Evolutionary conservation across 108 stramenopile genomes (phyloP).

Genomic region (Hondaea fermentalgiana): DNA sequence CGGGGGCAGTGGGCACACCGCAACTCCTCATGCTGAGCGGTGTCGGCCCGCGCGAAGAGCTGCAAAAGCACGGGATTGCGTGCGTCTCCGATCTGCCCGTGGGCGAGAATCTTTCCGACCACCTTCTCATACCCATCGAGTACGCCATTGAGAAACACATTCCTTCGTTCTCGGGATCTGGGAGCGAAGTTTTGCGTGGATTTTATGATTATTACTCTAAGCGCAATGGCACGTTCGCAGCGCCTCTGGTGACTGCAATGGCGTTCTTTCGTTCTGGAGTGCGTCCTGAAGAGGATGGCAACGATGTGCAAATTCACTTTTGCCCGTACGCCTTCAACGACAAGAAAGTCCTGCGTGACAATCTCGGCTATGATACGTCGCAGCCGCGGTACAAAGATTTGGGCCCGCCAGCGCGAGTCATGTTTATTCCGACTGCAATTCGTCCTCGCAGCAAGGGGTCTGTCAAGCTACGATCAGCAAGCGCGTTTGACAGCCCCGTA

Average conservation of each 20-base stretch:
- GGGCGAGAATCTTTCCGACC: conserved; percentile 57
- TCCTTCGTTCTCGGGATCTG: not conserved
- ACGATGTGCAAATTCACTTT: not conserved
- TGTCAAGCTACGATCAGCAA: not conserved
- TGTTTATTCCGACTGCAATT: not conserved
- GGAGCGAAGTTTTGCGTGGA: not conserved
- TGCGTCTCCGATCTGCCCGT: conserved; percentile 39
- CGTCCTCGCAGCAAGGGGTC: not conserved
- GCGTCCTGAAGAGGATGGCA: not conserved
- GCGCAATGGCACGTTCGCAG: not conserved
- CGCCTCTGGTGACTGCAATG: not conserved
- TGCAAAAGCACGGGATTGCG: conserved; percentile 29
- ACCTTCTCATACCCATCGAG: conserved; percentile 21
- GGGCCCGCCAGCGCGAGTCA: not conserved
- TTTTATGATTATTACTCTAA: not conserved
- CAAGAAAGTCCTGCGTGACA: not conserved
- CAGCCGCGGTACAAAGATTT: not conserved
- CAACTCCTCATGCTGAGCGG: conserved; percentile 57
- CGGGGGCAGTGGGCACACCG: conserved; percentile 59
- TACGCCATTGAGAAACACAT: not conserved
- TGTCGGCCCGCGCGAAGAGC: conserved; percentile 38
- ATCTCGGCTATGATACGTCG: not conserved
- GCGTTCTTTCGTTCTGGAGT: not conserved
- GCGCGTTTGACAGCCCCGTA: not conserved
- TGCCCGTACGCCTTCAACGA: not conserved